Evolutionary conservation across 148 eudicot genomes (phyloP), one percentile per base, ranked within the genome.

Genomic region (Chenopodium suecicum): DNA sequence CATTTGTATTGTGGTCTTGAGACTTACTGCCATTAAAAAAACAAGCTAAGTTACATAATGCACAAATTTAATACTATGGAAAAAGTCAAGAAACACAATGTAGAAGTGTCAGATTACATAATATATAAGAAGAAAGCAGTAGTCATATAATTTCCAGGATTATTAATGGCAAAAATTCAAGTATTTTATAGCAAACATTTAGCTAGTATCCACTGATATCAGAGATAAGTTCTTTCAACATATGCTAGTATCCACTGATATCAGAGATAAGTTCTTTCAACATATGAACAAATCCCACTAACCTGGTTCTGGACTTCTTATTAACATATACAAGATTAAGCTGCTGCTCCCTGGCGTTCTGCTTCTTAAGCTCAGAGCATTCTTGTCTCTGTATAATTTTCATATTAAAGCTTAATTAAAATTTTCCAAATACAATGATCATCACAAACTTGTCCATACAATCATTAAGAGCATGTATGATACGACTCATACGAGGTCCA

Each of bases 381-480:
- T 92, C 94, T 68, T 90, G 87, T 84, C 93, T 91, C 97, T 95
- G 89, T 83, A 84, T 44, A 46, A 68, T 82, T 66, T 72, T 22
- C 75, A 77, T 16, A 17, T 52, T 46, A 41, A 75, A 22, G 32
- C 54, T 77, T 17, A 71, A 17, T 14, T 34, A 34, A 76, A 22
- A 13, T 29, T 44, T 20, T 13, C 44, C 5, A 56, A 56, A 12
- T 4, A 50, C 12, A 50, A 13, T 11, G 12, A 50, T 9, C 54
- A 50, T 50, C 14, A n/a, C 44, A 4, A 41, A 41, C 44, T 41
- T 41, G 7, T 41, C 44, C 8, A 41, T 41, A 41, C 44, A 41
- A 41, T 41, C 44, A 41, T 41, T 0, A 41, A 41, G 44, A 41
- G 1, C 44, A 41, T 41, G 44, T 0, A 0, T 41, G 44, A 6